A percentile compares a stretch with the other conserved stretches of the same genome.
phyloP scores from a whole-genome alignment of 2,329 filamentous ascomycete genomes.

The Cercospora janseana region DNA sequence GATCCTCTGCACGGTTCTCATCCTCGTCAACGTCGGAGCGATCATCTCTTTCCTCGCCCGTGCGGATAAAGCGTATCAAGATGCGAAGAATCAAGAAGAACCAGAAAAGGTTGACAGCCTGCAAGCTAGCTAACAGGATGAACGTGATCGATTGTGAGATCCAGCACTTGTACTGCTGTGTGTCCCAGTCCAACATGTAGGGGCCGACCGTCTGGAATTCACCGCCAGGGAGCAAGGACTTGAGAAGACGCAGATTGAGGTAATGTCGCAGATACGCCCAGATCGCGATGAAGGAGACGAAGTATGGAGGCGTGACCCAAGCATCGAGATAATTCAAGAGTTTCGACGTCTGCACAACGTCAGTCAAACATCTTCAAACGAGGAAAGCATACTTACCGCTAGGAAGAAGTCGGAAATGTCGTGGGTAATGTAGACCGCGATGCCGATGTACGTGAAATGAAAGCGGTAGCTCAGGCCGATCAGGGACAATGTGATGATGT shows the following conservation, averaged over 20 bases:
- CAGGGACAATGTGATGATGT: conserved; percentile 81
- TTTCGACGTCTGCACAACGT: conserved; percentile 69
- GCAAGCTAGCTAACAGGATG: conserved; percentile 62
- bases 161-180: conserved; percentile 73
- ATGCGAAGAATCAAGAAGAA: conserved; percentile 74
- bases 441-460: conserved; percentile 92
- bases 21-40: conserved; percentile 70
- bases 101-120: conserved; percentile 79
- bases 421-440: conserved; percentile 91
- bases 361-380: background rate
- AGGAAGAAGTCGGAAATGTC: conserved; percentile 96
- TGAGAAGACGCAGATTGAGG: conserved; percentile 74
- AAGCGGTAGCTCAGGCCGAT: conserved; percentile 89
- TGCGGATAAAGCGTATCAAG: conserved; percentile 66
- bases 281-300: conserved; percentile 72
- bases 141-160: conserved; percentile 68
- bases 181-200: conserved; percentile 73
- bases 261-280: conserved; percentile 93
- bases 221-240: conserved; percentile 62
- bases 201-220: conserved; percentile 73
- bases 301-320: conserved; percentile 76
- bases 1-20: conserved; percentile 46
- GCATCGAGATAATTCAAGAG: conserved; percentile 86
- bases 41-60: conserved; percentile 65
- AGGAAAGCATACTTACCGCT: conserved; percentile 60